phyloP scores from a whole-genome alignment of 164 flowering plant species.

The Stephania cephalantha region DNA sequence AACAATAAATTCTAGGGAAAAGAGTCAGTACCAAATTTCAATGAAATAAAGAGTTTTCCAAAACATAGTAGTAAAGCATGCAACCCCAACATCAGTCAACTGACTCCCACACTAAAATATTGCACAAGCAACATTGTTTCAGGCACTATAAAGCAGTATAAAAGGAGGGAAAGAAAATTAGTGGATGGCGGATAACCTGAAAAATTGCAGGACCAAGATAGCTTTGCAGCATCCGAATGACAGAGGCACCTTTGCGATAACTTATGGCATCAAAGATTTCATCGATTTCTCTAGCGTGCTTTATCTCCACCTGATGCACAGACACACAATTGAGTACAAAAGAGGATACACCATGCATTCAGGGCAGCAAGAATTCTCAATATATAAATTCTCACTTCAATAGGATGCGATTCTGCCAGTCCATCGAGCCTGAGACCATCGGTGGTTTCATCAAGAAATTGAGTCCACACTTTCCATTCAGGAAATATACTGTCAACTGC shows the following conservation, averaged over 20 bases:
- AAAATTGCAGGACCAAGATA: constrained; percentile 84
- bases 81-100: not conserved
- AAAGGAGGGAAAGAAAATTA: not conserved
- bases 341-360: not conserved
- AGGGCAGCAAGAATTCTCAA: not conserved
- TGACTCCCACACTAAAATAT: not conserved
- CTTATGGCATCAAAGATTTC: constrained; percentile 97
- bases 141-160: not conserved
- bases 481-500: constrained; percentile 90
- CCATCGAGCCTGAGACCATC: constrained; percentile 89
- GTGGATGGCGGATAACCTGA: constrained; percentile 44
- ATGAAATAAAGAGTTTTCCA: not conserved
- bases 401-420: constrained; percentile 91
- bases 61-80: too few relatives aligned
- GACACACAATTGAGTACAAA: not conserved
- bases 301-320: constrained; percentile 68
- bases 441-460: constrained; percentile 77
- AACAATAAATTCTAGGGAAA: not conserved
- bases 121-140: too few relatives aligned
- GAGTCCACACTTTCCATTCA: constrained; percentile 98
- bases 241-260: constrained; percentile 88
- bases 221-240: constrained; percentile 91
- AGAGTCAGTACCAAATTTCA: not conserved
- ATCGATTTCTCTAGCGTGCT: constrained; percentile 83
- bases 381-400: constrained; percentile 49